These are phyloP conservation scores for Rhododendron williamsianum DNA, from an alignment of 148 eudicot genomes.

Conservation along the genomic window DNA sequence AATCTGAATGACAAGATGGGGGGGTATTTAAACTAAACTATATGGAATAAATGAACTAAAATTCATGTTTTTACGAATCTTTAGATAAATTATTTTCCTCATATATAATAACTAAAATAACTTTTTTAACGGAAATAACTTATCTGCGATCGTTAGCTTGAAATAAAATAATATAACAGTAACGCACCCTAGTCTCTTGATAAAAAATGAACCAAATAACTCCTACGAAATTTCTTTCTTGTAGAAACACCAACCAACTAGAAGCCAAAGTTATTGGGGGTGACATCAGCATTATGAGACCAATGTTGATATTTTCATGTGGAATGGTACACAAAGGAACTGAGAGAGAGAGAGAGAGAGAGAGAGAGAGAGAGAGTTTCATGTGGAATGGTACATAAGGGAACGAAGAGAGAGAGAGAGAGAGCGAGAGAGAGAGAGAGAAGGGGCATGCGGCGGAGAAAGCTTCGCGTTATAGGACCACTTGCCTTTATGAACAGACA, in stretches of 20 bases:
- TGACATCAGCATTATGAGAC: background rate
- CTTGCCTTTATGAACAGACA: background rate
- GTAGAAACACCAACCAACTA: background rate
- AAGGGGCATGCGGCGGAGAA: background rate
- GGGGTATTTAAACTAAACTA: too few relatives aligned
- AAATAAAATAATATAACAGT: too few relatives aligned
- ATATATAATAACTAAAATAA: too few relatives aligned
- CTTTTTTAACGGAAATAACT: too few relatives aligned
- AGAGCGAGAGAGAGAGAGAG: background rate
- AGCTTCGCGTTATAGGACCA: background rate
- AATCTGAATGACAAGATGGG: too few relatives aligned
- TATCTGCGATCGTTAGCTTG: rapidly evolving
- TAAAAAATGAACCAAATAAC: too few relatives aligned
- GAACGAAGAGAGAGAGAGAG: background rate
- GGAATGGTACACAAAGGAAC: background rate
- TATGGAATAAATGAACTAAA: too few relatives aligned
- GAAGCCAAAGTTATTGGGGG: background rate
- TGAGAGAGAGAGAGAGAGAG: too few relatives aligned
- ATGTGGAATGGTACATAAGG: too few relatives aligned
- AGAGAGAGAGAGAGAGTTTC: background rate
- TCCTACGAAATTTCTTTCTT: too few relatives aligned
- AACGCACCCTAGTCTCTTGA: too few relatives aligned
- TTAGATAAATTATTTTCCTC: rapidly evolving
- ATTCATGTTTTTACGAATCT: rapidly evolving
- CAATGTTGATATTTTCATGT: background rate